Conservation (phyloP, 225 moss, liverwort and hornwort genomes). For the Sphagnum contortum region DNA sequence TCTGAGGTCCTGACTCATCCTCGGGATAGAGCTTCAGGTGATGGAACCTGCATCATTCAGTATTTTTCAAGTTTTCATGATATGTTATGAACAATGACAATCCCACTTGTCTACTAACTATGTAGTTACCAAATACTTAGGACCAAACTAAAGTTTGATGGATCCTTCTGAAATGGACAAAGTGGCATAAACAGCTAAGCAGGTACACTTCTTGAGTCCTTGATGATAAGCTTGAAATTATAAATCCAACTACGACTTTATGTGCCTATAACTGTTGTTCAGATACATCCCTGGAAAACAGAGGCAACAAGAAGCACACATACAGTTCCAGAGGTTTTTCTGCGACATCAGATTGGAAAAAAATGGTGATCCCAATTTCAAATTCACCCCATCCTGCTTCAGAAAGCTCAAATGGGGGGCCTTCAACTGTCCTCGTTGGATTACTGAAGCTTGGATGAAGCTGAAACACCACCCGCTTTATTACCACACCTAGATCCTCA, state of each 20-base stretch:
- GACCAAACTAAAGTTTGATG: no score
- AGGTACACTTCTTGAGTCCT: no score
- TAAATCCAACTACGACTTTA: no score
- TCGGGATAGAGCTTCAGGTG: conserved; percentile 92
- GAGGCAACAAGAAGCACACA: neutral
- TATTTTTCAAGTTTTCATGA: no score
- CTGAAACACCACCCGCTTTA: conserved; percentile 89
- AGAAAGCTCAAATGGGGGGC: conserved; percentile 85
- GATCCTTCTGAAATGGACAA: no score
- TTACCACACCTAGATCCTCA: conserved; percentile 76
- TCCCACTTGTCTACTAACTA: no score
- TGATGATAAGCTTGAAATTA: no score
- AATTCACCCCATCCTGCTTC: conserved; percentile 99
- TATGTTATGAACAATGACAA: no score
- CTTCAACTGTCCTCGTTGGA: conserved; percentile 72
- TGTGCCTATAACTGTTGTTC: no score
- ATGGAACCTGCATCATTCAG: conserved; percentile 58
- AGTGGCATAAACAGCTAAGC: no score
- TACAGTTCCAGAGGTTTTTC: conserved; percentile 95
- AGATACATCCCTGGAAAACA: no score
- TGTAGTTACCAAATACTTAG: no score
- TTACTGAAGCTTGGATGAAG: conserved; percentile 93
- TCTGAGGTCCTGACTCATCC: conserved; percentile 80
- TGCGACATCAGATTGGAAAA: conserved; percentile 81
- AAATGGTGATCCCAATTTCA: conserved; percentile 86